Percentiles rank a stretch among this genome's conserved stretches.
These are phyloP conservation scores for Diversispora eburnea DNA, from an alignment of 192 early-diverging fungal species.

Conservation along the genomic window DNA sequence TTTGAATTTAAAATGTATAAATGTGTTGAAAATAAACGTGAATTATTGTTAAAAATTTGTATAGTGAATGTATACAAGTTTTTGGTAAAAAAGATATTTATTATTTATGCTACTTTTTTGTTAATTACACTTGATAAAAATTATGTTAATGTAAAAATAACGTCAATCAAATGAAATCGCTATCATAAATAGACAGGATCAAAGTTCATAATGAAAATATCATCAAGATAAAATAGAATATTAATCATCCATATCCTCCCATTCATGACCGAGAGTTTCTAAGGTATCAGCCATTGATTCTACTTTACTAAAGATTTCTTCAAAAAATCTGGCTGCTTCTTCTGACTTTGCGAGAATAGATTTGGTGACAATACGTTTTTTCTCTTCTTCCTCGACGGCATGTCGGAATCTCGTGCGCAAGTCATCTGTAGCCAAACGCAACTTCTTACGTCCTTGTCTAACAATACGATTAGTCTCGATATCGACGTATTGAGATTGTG, in stretches of 20 bases:
- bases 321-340: conserved; percentile 66
- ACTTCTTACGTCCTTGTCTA: conserved; percentile 58
- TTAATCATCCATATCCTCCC: conserved; percentile 9
- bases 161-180: no score
- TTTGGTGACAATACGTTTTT: conserved; percentile 56
- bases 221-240: background rate
- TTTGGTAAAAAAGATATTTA: no score
- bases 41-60: no score
- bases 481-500: conserved; percentile 52
- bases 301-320: conserved; percentile 56
- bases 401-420: conserved; percentile 66
- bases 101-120: no score
- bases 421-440: conserved; percentile 68
- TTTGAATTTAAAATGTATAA: no score
- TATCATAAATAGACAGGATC: no score
- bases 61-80: no score
- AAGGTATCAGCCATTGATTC: conserved; percentile 45
- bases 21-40: no score
- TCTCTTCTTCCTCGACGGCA: conserved; percentile 70
- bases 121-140: no score
- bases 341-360: conserved; percentile 53
- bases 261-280: background rate
- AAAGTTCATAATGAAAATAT: no score
- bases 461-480: conserved; percentile 61
- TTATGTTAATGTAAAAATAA: no score